Evolutionary conservation across 139 green algal genomes (phyloP), one percentile per base, ranked within the genome.

Genomic region (Monoraphidium neglectum): DNA sequence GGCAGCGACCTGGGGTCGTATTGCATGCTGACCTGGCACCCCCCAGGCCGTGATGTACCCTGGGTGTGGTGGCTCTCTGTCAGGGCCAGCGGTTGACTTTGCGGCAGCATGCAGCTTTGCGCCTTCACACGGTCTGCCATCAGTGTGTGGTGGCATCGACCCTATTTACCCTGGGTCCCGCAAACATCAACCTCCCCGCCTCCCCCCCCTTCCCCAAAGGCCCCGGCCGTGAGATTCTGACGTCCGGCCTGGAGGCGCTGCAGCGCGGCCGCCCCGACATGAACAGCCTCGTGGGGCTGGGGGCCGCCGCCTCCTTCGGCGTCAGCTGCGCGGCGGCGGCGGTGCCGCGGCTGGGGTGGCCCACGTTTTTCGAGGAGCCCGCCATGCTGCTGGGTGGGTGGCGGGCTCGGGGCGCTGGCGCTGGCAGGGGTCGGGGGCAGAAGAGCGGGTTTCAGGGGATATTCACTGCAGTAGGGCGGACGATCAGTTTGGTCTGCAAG

Each of bases 331-430:
- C 94, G 35, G 95, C 96, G 23, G 88, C 88, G 24, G 74, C 65
- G 64, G 60, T 91, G 59, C 84, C 86, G 12, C 16, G 28, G 24
- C 78, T 93, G 69, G 90, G 91, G 3, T 99, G 96, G 96, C 87
- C 82, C 54, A 95, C 94, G 8, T 99, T 98, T 86, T 99, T 99
- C 71, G 95, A 99, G 88, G 96, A 99, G 90, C 96, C 96, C 0
- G 93, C 96, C 21, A 98, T 98, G 95, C 88, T 99, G 86, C 89
- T 99, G 86, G 38, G 90, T 98, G 60, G 82, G 97, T 59, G 77
- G 35, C 16, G 10, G 57, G 54, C 12, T 36, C 21, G 38, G 49
- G 49, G 18, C 16, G 49, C 16, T 18, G 49, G 49, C 16, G 49
- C 49, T 15, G 49, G 49, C 49, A n/a, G 49, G 16, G 18, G 16